A percentile compares a stretch with the other conserved stretches of the same genome.
These are phyloP conservation scores for Yarrowia yakushimensis DNA, from an alignment of 805 yeast genomes.

Conservation along the genomic window DNA sequence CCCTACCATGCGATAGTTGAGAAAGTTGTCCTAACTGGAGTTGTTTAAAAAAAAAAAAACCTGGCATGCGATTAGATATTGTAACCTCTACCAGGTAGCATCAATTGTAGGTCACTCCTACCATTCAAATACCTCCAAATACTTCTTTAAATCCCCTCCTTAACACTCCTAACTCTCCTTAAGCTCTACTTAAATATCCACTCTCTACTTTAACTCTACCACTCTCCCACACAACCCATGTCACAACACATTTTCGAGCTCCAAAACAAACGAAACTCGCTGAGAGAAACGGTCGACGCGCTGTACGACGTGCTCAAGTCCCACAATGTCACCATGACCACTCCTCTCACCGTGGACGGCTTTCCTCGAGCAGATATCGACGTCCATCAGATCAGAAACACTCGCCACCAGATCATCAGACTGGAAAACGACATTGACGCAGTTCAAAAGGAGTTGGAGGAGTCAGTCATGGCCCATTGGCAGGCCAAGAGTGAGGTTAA, in stretches of 20 bases:
- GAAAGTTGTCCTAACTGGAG: too few relatives aligned
- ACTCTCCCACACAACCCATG: background rate
- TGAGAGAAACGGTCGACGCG: slow-evolving; percentile 44
- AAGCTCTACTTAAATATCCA: too few relatives aligned
- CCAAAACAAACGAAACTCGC: slow-evolving; percentile 30
- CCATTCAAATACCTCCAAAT: too few relatives aligned
- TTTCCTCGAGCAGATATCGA: slow-evolving; percentile 84
- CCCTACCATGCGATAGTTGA: too few relatives aligned
- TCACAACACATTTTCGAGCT: slow-evolving; percentile 26
- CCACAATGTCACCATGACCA: slow-evolving; percentile 58
- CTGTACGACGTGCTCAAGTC: slow-evolving; percentile 45
- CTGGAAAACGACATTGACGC: slow-evolving; percentile 64
- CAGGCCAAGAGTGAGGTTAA: background rate
- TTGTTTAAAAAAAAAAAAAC: too few relatives aligned
- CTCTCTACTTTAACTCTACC: too few relatives aligned
- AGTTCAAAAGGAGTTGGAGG: slow-evolving; percentile 48
- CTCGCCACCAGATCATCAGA: slow-evolving; percentile 62
- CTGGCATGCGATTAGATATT: too few relatives aligned
- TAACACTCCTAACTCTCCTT: too few relatives aligned
- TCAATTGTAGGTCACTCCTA: too few relatives aligned
- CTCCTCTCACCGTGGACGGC: slow-evolving; percentile 69
- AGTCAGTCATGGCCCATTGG: slow-evolving; percentile 44
- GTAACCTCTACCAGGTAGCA: too few relatives aligned
- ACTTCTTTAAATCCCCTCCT: too few relatives aligned
- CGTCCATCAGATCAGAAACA: slow-evolving; percentile 59